A percentile compares a stretch with the other conserved stretches of the same genome.
These are phyloP conservation scores for Metschnikowia santaceciliae DNA, from an alignment of 805 yeast genomes.

Conservation along the genomic window DNA sequence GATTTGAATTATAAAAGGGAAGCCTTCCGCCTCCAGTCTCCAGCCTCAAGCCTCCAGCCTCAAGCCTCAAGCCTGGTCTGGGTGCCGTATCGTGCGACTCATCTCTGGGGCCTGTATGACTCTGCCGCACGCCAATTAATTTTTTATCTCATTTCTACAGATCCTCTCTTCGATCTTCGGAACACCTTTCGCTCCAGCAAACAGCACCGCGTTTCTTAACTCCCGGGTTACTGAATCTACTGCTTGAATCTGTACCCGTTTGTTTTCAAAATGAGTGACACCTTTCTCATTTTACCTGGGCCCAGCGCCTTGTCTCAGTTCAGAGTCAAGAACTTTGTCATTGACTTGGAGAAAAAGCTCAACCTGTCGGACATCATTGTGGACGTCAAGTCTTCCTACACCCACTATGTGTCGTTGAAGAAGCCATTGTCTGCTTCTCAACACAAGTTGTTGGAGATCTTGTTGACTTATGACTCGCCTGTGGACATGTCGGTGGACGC, in stretches of 20 bases:
- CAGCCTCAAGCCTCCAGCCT: too few relatives aligned
- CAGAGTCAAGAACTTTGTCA: slow-evolving; percentile 68
- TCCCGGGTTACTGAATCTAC: slow-evolving; percentile 1
- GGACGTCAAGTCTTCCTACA: slow-evolving; percentile 67
- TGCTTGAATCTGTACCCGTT: background rate
- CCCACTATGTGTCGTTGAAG: slow-evolving; percentile 73
- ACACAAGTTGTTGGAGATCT: slow-evolving; percentile 47
- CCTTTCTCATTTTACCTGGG: slow-evolving; percentile 62
- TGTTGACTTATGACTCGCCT: slow-evolving; percentile 72
- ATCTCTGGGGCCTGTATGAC: slow-evolving; percentile 4
- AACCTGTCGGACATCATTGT: slow-evolving; percentile 58
- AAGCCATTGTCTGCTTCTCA: slow-evolving; percentile 37
- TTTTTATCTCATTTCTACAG: background rate
- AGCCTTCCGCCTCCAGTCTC: too few relatives aligned
- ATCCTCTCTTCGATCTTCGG: slow-evolving; percentile 1
- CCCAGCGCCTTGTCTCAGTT: slow-evolving; percentile 87
- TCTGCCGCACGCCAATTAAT: slow-evolving; percentile 8
- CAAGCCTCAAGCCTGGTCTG: too few relatives aligned
- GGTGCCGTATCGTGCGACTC: background rate
- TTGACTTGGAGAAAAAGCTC: slow-evolving; percentile 69
- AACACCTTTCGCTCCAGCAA: background rate
- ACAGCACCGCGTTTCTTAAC: slow-evolving; percentile 1
- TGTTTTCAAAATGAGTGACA: slow-evolving; percentile 15
- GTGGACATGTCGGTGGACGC: slow-evolving; percentile 51
- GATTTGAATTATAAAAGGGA: too few relatives aligned